Conservation (phyloP, 1,139 yeast species). For the Blastobotrys illinoisensis region DNA sequence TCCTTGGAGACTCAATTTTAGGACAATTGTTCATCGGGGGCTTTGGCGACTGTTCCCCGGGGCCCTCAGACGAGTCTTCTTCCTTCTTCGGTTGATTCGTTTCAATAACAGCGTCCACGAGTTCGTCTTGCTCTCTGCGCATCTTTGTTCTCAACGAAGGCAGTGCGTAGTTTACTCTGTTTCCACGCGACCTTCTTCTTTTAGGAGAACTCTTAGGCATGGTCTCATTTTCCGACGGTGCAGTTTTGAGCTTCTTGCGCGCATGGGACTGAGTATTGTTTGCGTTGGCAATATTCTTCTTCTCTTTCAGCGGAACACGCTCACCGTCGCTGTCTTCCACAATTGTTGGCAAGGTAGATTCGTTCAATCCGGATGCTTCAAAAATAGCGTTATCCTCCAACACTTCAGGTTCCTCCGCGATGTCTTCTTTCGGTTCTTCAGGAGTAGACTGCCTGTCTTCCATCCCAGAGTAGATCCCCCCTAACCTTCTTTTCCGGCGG, state of each 20-base stretch:
- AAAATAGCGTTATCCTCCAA: neutral
- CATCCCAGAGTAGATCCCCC: neutral
- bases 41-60: too few relatives aligned
- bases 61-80: neutral
- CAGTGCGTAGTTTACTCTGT: conserved; percentile 54
- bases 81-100: neutral
- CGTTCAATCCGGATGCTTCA: neutral
- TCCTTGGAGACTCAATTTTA: too few relatives aligned
- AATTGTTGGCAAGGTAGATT: conserved; percentile 1
- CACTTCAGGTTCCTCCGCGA: too few relatives aligned
- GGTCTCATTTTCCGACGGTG: conserved; percentile 16
- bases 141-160: conserved; percentile 65
- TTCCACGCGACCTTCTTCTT: conserved; percentile 17
- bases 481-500: neutral
- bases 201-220: conserved; percentile 14
- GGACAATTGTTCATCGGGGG: too few relatives aligned
- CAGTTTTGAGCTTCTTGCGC: conserved; percentile 11
- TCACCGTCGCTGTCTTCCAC: neutral
- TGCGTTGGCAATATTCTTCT: neutral
- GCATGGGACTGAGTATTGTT: neutral
- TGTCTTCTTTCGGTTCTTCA: too few relatives aligned
- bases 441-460: too few relatives aligned
- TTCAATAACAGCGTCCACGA: conserved; percentile 47
- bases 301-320: neutral
- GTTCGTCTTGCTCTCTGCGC: conserved; percentile 60